Base-by-base conservation (phyloP, 2,329 filamentous ascomycete species). In the Alternaria longipes region DNA sequence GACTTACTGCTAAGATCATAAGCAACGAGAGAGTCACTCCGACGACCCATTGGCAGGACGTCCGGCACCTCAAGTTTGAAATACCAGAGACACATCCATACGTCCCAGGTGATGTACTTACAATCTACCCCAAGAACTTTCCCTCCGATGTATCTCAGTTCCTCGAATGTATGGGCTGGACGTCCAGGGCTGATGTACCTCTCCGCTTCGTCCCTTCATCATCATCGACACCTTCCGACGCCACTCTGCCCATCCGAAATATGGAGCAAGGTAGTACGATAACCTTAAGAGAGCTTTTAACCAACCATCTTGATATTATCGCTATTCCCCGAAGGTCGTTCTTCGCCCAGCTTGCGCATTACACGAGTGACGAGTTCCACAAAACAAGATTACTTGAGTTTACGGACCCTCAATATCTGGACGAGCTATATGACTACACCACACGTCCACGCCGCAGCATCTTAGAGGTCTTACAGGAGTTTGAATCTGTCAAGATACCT, bases 391-490 rank as follows among this genome's bases (percentile, higher is more conserved):
- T 99, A 0, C 79, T 90, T 8, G 95, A 99, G 74, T 95, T 99
- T 70, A 89, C 89, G 1, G 87, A 91, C 70, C 88, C 92, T 0
- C 86, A 91, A 46, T 92, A 90, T 70, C 87, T 94, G 6, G 93
- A 98, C 69, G 95, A 99, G 70, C 90, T 97, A 57, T 98, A 92
- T 81, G 94, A 99, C 80, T 99, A 99, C 75, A 95, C 95, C 1
- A 94, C 94, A 0, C 89, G 95, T 8, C 92, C 94, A 0, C 90
- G 93, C 34, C 90, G 95, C 34, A 96, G 91, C 60, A 97, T 98
- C 59, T 83, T 99, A 6, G 95, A 99, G 79, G 90, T 97, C 4
- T 85, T 99, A 28, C 89, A 94, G 58, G 95, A 99, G 70, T 99
- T 99, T 71, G 86, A 91, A 42, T 90, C 87, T 0, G 90, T 98